A percentile compares a stretch with the other conserved stretches of the same genome.
phyloP scores from a whole-genome alignment of 2,329 filamentous ascomycete genomes.

The Drechmeria coniospora region DNA sequence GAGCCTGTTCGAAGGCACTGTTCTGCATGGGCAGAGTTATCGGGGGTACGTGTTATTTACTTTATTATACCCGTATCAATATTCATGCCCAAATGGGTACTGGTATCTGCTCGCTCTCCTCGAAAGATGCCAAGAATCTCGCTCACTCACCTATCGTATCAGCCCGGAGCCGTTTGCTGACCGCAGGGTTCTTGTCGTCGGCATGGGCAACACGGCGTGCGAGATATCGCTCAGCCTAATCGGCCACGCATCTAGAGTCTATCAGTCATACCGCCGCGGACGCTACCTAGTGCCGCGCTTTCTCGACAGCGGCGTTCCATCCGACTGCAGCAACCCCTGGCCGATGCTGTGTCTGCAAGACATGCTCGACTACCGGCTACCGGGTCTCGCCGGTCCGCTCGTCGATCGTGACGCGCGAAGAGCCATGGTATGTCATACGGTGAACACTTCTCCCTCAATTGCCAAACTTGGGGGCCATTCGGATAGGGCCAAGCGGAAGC shows the following conservation, averaged over 20 bases:
- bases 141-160: too few relatives aligned
- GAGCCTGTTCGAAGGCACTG: slow-evolving; percentile 14
- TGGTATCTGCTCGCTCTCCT: background rate
- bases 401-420: background rate
- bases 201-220: slow-evolving; percentile 22
- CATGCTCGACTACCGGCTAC: background rate
- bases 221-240: slow-evolving; percentile 16
- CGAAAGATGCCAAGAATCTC: background rate
- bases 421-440: background rate
- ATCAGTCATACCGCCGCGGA: slow-evolving; percentile 9
- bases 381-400: background rate
- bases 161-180: slow-evolving; percentile 9
- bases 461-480: background rate
- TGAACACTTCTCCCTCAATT: background rate
- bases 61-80: slow-evolving; percentile 1
- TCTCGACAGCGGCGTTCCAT: background rate
- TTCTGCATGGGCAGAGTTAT: slow-evolving; percentile 5
- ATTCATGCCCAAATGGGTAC: background rate
- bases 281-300: slow-evolving; percentile 5
- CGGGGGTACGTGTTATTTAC: background rate
- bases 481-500: too few relatives aligned
- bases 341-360: background rate
- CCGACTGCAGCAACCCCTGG: background rate
- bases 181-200: slow-evolving; percentile 26
- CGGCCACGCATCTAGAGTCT: slow-evolving; percentile 9